Conservation (phyloP, 1,284 basidiomycete species). For the Uromyces viciae-fabae region DNA sequence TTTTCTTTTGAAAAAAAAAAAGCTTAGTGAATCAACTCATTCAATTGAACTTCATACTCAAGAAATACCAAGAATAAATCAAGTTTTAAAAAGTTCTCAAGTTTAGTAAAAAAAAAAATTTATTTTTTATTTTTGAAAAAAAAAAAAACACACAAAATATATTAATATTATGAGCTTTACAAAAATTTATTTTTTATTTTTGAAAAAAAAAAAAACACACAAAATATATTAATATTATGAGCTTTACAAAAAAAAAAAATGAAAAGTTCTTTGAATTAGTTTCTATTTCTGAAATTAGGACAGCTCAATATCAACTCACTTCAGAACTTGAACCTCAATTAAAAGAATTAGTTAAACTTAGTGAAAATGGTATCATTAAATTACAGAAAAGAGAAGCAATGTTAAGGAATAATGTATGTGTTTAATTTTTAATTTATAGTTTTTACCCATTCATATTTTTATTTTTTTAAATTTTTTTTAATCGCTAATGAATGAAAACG, state of each 20-base stretch:
- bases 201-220: conserved; percentile 2
- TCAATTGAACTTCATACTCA: not conserved
- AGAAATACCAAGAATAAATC: not conserved
- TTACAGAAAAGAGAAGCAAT: conserved; percentile 37
- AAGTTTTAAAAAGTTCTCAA: conserved; percentile 7
- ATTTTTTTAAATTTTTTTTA: not conserved
- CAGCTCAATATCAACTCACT: conserved; percentile 30
- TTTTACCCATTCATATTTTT: not conserved
- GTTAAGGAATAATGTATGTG: conserved; percentile 21
- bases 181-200: not conserved
- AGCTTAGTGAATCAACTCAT: conserved; percentile 4
- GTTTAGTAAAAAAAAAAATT: not conserved
- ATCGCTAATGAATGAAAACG: not conserved
- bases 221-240: not conserved
- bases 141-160: not conserved
- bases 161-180: not conserved
- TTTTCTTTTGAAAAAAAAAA: not conserved
- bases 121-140: not conserved
- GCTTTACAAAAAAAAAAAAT: not conserved
- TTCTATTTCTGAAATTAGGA: conserved; percentile 29
- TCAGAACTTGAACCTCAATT: conserved; percentile 35
- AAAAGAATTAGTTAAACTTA: conserved; percentile 5
- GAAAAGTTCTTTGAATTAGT: conserved; percentile 43
- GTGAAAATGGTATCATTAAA: conserved; percentile 9
- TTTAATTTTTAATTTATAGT: not conserved